phyloP scores from a whole-genome alignment of 2,329 filamentous ascomycete species.

The Geosmithia morbida region DNA sequence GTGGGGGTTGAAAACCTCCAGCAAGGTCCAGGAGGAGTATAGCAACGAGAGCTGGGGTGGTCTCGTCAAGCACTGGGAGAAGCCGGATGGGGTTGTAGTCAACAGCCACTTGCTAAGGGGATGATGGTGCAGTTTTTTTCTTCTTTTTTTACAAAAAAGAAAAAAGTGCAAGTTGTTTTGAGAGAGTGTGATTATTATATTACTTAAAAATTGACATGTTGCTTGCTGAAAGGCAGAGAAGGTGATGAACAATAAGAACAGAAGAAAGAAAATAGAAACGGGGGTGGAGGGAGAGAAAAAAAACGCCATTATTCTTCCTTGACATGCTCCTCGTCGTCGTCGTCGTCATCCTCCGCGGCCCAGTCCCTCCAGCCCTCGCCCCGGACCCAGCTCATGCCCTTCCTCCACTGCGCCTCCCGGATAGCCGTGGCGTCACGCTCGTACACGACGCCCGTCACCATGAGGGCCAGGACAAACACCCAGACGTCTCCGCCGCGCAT shows the following conservation, averaged over 20 bases:
- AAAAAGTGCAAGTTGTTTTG: too few species aligned
- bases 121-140: too few species aligned
- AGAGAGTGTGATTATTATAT: too few species aligned
- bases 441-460: conserved; percentile 63
- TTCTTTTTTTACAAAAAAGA: too few species aligned
- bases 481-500: conserved; percentile 72
- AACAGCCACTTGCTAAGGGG: conserved; percentile 1
- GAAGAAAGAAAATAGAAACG: background rate
- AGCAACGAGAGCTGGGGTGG: conserved; percentile 66
- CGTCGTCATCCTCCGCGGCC: conserved; percentile 34
- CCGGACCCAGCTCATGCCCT: conserved; percentile 57
- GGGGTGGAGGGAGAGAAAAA: background rate
- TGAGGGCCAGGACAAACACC: conserved; percentile 68
- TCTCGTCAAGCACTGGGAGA: conserved; percentile 36
- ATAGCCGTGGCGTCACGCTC: conserved; percentile 57
- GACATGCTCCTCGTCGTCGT: conserved; percentile 19
- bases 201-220: background rate
- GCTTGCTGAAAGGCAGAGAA: background rate
- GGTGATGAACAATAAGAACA: too few species aligned
- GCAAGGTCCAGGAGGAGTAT: conserved; percentile 49
- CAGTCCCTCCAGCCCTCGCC: conserved; percentile 67
- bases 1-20: conserved; percentile 49
- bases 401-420: conserved; percentile 51
- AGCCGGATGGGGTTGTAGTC: conserved; percentile 1
- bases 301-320: conserved; percentile 3